Evolutionary conservation across 768 basidiomycete species (phyloP), one percentile per base, ranked within the genome.

Genomic region (Tricholomella constricta): DNA sequence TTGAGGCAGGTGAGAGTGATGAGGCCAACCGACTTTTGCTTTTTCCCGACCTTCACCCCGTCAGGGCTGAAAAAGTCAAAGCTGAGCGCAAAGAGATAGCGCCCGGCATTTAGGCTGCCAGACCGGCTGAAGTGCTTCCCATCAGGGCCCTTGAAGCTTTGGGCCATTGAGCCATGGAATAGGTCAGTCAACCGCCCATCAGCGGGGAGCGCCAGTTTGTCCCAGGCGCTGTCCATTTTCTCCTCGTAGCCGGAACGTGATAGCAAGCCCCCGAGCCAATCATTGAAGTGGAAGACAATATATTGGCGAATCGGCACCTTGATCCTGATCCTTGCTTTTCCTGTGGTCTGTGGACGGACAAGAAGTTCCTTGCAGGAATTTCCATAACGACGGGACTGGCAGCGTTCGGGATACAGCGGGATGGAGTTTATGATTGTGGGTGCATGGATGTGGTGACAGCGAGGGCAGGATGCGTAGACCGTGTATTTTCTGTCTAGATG

Each of bases 1-100:
- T 73, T 75, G 17, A 73, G 48, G 52, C 72, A 73, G 8, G 63
- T 59, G 36, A 76, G 49, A 26, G 67, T 68, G 14, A 72, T 67
- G 1, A 65, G 54, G 6, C 72, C 70, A 8, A 65, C 50, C 6
- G 69, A 74, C 4, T 46, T 54, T 25, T 66, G 65, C 65, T 66
- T 29, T 29, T 11, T 11, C 6, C 11, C 11, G 11, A 6, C 6
- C 6, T 11, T 6, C 6, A 6, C 11, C 6, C 38, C 9, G 19
- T 54, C 52, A 19, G 52, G 52, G 41, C 54, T 54, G 34, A 58
- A 58, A 7, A 62, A 71, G 50, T 78, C 70, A 10, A 71, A 44
- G 20, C 61, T 53, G 0, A 77, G 55, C 0, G 59, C 53, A 45
- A 77, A 75, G 2, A 65, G 19, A 17, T 67, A 70, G 1, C 51